A percentile compares a stretch with the other conserved stretches of the same genome.
Evolutionary conservation across 441 rosid genomes (phyloP).

Genomic region (Mallotus japonicus): DNA sequence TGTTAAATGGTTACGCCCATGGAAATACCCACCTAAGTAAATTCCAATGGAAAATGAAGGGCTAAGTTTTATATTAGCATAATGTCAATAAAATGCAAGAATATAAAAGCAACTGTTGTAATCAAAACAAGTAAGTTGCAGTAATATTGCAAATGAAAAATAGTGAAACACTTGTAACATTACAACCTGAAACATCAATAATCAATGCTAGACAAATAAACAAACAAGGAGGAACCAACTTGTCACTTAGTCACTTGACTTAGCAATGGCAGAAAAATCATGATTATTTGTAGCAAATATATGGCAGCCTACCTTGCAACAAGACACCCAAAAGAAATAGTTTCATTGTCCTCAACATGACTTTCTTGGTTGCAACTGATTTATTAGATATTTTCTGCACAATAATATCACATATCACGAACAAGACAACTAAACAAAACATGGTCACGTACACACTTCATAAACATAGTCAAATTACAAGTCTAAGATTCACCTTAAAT

Average conservation of each 20-base stretch:
- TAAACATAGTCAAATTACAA: neutral
- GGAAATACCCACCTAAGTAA: constrained; percentile 53
- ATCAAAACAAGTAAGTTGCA: constrained; percentile 4
- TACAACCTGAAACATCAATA: neutral
- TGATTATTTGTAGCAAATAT: neutral
- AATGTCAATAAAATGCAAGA: neutral
- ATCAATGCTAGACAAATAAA: neutral
- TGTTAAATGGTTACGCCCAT: constrained; percentile 46
- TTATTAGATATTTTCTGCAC: constrained; percentile 50
- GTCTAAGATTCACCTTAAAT: constrained; percentile 36
- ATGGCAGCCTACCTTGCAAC: constrained; percentile 47
- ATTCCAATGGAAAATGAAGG: constrained; percentile 9
- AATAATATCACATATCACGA: neutral
- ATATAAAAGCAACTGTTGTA: neutral
- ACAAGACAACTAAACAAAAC: too few relatives aligned
- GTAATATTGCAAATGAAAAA: constrained; percentile 6
- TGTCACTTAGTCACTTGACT: neutral
- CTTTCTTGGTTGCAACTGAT: constrained; percentile 49
- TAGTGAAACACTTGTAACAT: too few relatives aligned
- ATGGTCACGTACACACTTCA: too few relatives aligned
- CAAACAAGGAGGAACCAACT: neutral
- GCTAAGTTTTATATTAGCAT: constrained; percentile 1
- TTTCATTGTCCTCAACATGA: constrained; percentile 38
- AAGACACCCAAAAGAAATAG: constrained; percentile 50
- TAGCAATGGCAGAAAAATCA: neutral